Evolutionary conservation across 176 grass and related monocot species (phyloP).

Genomic region (Otatea glauca): DNA sequence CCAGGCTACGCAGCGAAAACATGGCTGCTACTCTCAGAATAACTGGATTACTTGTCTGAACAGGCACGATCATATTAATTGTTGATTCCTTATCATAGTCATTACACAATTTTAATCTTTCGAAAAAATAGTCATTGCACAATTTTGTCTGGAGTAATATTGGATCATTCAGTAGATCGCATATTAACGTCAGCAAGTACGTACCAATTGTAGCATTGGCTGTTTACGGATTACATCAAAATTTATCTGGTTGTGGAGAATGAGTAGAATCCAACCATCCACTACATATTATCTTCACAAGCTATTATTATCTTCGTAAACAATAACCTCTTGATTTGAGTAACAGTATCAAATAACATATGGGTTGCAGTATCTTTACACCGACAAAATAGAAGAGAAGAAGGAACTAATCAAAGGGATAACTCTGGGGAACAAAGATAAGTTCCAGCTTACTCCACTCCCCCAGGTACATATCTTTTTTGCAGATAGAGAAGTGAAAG

Average conservation of each 20-base stretch:
- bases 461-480: constrained; percentile 51
- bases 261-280: neutral
- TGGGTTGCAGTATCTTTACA: constrained; percentile 64
- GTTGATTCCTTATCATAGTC: neutral
- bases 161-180: neutral
- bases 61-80: neutral
- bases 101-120: neutral
- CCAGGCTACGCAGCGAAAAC: neutral
- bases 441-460: constrained; percentile 80
- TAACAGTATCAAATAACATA: neutral
- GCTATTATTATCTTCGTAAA: neutral
- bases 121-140: neutral
- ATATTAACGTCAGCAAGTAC: neutral
- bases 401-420: constrained; percentile 68
- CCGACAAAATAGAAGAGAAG: constrained; percentile 73
- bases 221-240: neutral
- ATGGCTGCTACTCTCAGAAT: neutral
- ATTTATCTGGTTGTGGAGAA: neutral
- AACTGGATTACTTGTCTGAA: neutral
- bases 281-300: neutral
- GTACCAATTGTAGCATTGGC: neutral
- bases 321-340: neutral
- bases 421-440: constrained; percentile 62
- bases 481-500: neutral
- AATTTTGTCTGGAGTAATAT: neutral